Base-by-base conservation (phyloP, 164 flowering plant species). In the Saururus chinensis region DNA sequence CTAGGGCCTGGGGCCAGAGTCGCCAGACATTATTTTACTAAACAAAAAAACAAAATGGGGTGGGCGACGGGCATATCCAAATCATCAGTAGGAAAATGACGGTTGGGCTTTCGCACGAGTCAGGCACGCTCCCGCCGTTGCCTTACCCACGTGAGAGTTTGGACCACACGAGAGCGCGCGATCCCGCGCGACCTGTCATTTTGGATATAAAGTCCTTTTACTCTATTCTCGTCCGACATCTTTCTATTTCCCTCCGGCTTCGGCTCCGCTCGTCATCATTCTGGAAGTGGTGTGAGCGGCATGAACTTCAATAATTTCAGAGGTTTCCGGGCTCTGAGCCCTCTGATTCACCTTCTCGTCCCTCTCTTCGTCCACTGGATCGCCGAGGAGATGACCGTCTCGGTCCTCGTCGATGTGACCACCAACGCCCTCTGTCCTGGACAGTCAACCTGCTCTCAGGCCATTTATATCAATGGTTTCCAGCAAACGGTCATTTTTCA, bases 321-420 rank as follows among this genome's bases (percentile, higher is more conserved):
- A 56, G 73, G 73, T 13, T 49, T 73, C 40, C 61, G 53, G 58
- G 76, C 74, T 24, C 66, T 86, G 58, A 65, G 69, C 66, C 82
- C 82, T 22, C 61, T 88, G 68, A 14, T 86, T n/a, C 87, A 83
- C 64, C 70, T 90, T 35, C 64, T 90, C 24, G 57, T 85, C 5
- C 90, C 97, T 20, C 82, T 89, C 3, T 79, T 76, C 63, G 55
- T 87, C 9, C 90, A 87, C 19, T 90, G 95, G 95, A 66, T 87
- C 4, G 97, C 95, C 1, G 88, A 82, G 67, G 92, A 87, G 68
- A 90, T 87, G 95, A 84, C 97, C 0, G 89, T 82, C 61, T 83
- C 97, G 4, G 87, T 87, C 17, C 84, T 90, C 24, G 97, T 87
- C 49, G 97, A 90, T 62, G 86, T 90, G 58, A 80, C 82, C 14